Evolutionary conservation across 768 basidiomycete species (phyloP), one percentile per base, ranked within the genome.

Genomic region (Crassisporium funariophilum): DNA sequence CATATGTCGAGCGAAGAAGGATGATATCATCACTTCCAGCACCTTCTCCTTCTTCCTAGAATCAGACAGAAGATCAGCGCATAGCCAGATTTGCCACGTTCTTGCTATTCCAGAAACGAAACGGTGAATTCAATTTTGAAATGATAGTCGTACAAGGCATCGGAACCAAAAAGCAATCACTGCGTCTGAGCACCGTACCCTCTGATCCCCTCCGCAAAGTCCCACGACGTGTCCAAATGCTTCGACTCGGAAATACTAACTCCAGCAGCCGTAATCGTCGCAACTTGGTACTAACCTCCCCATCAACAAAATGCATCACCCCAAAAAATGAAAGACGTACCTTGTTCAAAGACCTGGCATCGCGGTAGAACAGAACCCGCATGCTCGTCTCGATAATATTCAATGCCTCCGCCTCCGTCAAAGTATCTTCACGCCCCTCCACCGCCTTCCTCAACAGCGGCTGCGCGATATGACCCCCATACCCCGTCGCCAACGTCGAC

Each of bases 271-370:
- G 88, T 93, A 58, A 98, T 81, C 1, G 80, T 91, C 4, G 93
- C 95, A 47, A 98, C 80, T 94, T 98, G 95, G 71, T 86, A 98
- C 95, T 98, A 63, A 1, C 46, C 21, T n/a, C 6, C 39, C 20
- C 1, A 16, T 13, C 4, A 17, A 47, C 34, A 24, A 20, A 19
- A 25, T 29, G 15, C 13, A 50, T 21, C 23, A 37, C 10, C 38
- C 35, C 27, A 44, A 29, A 19, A 19, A 41, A 31, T 7, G 7
- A 35, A 31, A 40, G 16, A 4, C 19, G 27, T 53, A 91, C 95
- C 82, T 98, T 97, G 78, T 98, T 89, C 66, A 95, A 72, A 73
- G 90, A 92, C 56, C 95, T 78, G 5, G 95, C 95, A 58, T 99
- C 97, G 35, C 97, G 83, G 71, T 99, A 99, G 71, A 86, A 98